Base-by-base conservation (phyloP, 2,329 filamentous ascomycete species). In the Beauveria caledonica region DNA sequence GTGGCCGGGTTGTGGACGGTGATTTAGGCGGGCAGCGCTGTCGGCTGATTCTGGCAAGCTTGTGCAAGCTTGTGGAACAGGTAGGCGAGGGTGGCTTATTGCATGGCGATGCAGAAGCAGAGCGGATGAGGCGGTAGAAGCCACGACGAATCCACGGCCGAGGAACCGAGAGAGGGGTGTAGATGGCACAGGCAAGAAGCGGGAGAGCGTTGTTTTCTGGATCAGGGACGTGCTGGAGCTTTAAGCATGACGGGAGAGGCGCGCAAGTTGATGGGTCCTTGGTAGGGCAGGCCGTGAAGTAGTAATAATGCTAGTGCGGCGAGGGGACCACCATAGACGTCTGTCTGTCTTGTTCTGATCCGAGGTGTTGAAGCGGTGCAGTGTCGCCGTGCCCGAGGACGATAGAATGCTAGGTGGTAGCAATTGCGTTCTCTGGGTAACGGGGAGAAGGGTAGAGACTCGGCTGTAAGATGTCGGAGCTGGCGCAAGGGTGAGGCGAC, bases 211-310 rank as follows among this genome's bases (percentile, higher is more conserved):
- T 59, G 48, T 53, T 45, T 52, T 53, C 57, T 39, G 49, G 49
- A 46, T 59, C 49, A 59, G 52, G 57, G 57, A 59, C 40, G 46
- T 36, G 57, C 48, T 19, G 27, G 40, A 52, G 48, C 40, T 59
- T 59, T 59, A 52, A 59, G 57, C 57, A 53, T 59, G 46, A 27
- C 49, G 57, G 56, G 57, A 59, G 46, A 59, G 48, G 25, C 46
- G 57, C 57, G 46, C 9, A 58, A 51, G 46, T 50, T 21, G 48
- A 59, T 52, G 57, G 57, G 48, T 39, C 57, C 25, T 48, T 52
- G 27, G 48, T 40, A 59, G 48, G 57, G 57, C 46, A 42, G 36
- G 33, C 46, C 51, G 48, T 10, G 48, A 50, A 39, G n/a, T 42
- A 25, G 53, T 17, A 55, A 55, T 17, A 55, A 55, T 42, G 33